Conservation (phyloP, 768 basidiomycete genomes). For the Tylopilus cervinicoccineus region DNA sequence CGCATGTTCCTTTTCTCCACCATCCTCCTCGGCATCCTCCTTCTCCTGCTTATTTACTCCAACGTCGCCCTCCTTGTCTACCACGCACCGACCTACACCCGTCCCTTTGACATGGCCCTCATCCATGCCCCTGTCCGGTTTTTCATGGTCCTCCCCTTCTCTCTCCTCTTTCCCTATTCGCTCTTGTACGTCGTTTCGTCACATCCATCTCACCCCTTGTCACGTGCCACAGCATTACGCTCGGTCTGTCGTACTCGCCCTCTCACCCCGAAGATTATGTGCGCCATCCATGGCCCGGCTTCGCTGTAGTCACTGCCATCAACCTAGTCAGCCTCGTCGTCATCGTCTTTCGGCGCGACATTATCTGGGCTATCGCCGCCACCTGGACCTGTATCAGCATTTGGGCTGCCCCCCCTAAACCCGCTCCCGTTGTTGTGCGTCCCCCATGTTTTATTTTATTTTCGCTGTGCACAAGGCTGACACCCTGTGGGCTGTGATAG, state of each 20-base stretch:
- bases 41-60: slow-evolving; percentile 71
- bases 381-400: slow-evolving; percentile 71
- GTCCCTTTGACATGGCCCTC: slow-evolving; percentile 74
- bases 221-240: slow-evolving; percentile 48
- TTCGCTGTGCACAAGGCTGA: not conserved
- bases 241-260: slow-evolving; percentile 55
- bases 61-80: slow-evolving; percentile 76
- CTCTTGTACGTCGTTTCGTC: slow-evolving; percentile 41
- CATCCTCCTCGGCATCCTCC: slow-evolving; percentile 64
- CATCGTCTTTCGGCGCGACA: slow-evolving; percentile 53
- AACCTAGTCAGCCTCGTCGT: slow-evolving; percentile 59
- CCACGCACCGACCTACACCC: slow-evolving; percentile 51
- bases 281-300: slow-evolving; percentile 68
- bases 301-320: slow-evolving; percentile 60
- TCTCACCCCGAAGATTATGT: slow-evolving; percentile 51
- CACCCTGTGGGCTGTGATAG: slow-evolving; percentile 30
- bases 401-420: slow-evolving; percentile 59
- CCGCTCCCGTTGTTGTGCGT: slow-evolving; percentile 61
- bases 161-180: slow-evolving; percentile 47
- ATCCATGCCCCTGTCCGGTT: slow-evolving; percentile 87
- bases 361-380: slow-evolving; percentile 73
- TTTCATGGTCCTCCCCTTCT: slow-evolving; percentile 50
- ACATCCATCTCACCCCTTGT: not conserved
- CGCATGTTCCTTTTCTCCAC: slow-evolving; percentile 76
- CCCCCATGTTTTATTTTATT: not conserved